Evolutionary conservation across 805 yeast genomes (phyloP), one percentile per base, ranked within the genome.

Genomic region (Diddensiella transvaalensis): DNA sequence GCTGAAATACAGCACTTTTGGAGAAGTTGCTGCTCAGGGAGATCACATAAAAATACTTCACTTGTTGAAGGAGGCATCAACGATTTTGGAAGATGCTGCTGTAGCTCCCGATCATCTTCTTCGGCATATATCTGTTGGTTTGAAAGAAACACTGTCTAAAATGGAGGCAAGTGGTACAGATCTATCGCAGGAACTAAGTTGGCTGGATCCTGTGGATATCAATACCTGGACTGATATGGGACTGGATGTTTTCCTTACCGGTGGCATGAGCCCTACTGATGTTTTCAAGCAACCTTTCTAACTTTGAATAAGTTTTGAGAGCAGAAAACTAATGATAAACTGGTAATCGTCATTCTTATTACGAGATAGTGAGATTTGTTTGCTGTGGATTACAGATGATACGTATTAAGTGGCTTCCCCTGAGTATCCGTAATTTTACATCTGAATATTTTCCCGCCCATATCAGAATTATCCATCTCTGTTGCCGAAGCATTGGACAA

Each of bases 381-480:
- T 26, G 13, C 13, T 26, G 13, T 26, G 32, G 13, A 26, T 26
- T 13, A 26, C 32, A 26, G 32, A 26, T 26, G 32, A 13, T 26
- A 26, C 8, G 13, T 26, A 26, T 26, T 26, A 26, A 13, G 11
- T 8, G 32, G 32, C 32, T 13, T 26, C 13, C 32, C 32, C 11
- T 26, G 32, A 8, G 32, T 26, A 13, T 13, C 32, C 11, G 13
- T 26, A 8, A 26, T 26, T 43, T 58, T 24, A 45, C 49, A 46
- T 45, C 54, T 59, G 58, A 59, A 66, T 11, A 66, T 40, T 41
- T 66, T 68, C 15, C 71, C 71, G n/a, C 68, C 69, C 15, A 47
- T 41, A 38, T 63, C 68, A 24, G 36, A 42, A 11, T 32, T 24
- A 23, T 5, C 23, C 8, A 13, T 26, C 32, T 26, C 11, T 8